These are phyloP conservation scores for Chloranthus sessilifolius DNA, from an alignment of 164 flowering plant genomes.

Conservation along the genomic window DNA sequence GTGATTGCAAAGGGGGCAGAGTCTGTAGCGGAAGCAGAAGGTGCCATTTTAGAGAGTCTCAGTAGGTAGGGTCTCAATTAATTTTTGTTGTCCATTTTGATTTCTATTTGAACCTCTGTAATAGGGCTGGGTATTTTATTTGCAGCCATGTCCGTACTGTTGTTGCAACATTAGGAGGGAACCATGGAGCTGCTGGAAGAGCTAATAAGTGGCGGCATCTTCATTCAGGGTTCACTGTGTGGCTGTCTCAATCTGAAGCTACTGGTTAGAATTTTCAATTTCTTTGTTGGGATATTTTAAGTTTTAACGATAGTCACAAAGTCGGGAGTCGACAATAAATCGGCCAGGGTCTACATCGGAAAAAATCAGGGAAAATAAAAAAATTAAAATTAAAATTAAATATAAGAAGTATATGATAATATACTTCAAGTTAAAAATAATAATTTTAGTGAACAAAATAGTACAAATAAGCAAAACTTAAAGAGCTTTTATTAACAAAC, in stretches of 20 bases:
- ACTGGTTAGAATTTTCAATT: slow-evolving; percentile 35
- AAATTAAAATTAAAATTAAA: too few relatives aligned
- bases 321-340: too few relatives aligned
- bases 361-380: too few relatives aligned
- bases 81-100: background rate
- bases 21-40: slow-evolving; percentile 73
- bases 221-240: slow-evolving; percentile 82
- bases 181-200: slow-evolving; percentile 71
- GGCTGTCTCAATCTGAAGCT: slow-evolving; percentile 80
- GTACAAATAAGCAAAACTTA: too few relatives aligned
- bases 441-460: too few relatives aligned
- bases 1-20: slow-evolving; percentile 63
- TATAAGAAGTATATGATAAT: too few relatives aligned
- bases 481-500: too few relatives aligned
- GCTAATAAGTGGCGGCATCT: slow-evolving; percentile 81
- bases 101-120: slow-evolving; percentile 1
- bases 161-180: slow-evolving; percentile 85
- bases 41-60: slow-evolving; percentile 63
- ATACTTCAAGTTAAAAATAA: too few relatives aligned
- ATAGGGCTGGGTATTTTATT: slow-evolving; percentile 7
- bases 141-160: slow-evolving; percentile 83
- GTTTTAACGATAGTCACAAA: too few relatives aligned
- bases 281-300: background rate
- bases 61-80: slow-evolving; percentile 61
- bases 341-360: too few relatives aligned